Evolutionary conservation across 2,329 filamentous ascomycete species (phyloP), one percentile per base, ranked within the genome.

Genomic region (Cephalotrichum gorgonifer): DNA sequence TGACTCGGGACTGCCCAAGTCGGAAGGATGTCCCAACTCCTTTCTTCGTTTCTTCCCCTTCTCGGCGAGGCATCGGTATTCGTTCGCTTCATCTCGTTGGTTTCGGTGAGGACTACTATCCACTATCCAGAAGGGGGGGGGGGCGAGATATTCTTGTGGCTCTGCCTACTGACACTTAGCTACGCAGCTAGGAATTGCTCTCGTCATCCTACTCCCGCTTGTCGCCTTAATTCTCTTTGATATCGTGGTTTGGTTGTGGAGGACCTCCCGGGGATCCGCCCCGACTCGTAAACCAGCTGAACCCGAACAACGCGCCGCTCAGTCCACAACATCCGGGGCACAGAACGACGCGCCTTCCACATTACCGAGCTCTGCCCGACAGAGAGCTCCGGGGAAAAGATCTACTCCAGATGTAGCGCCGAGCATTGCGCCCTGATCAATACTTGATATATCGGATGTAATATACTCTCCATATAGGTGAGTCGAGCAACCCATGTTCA

Each of bases 171-270:
- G 9, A 38, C 33, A 38, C n/a, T 4, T 6, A n/a, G 7, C 6
- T 17, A 6, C 15, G 33, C 22, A 48, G 47, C 27, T 48, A 12
- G 38, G 17, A 15, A 31, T 48, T 14, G 71, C 73, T 31, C 59
- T 76, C 1, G 60, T 71, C 9, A 68, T 75, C 41, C 63, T 71
- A 39, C 51, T 73, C 0, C 76, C 76, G 2, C 59, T 76, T 27
- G 50, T 69, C 27, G 58, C 67, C n/a, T 60, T 78, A 27, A 64
- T 79, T 50, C 52, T 68, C 27, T 69, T 76, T 54, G 76, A 80
- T 56, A 57, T 79, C 44, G 58, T 62, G 25, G 64, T 79, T 27
- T 79, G 75, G 74, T 53, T 74, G 38, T 79, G 72, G 68, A 69
- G 76, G 54, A 64, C 71, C 9, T 58, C 57, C 50, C 59, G 55